phyloP scores from a whole-genome alignment of 129 eudicot species.

The Lactuca sativa region DNA sequence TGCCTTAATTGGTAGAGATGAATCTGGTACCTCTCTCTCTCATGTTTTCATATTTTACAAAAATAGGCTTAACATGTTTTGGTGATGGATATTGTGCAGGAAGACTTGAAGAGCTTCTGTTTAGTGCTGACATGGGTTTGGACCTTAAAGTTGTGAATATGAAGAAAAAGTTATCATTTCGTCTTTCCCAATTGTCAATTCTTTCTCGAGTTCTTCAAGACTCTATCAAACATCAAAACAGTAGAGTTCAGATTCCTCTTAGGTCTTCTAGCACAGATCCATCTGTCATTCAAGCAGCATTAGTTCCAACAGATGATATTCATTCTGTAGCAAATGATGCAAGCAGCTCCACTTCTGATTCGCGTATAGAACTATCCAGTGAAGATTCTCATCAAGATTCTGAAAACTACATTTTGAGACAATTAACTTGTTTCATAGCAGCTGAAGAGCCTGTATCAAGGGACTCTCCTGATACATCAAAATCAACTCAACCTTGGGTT shows the following conservation, averaged over 20 bases:
- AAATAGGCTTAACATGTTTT: slow-evolving; percentile 18
- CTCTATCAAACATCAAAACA: slow-evolving; percentile 37
- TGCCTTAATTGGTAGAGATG: slow-evolving; percentile 56
- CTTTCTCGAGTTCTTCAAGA: slow-evolving; percentile 55
- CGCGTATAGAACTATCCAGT: slow-evolving; percentile 1
- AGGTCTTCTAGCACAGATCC: slow-evolving; percentile 35
- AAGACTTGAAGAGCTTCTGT: slow-evolving; percentile 61
- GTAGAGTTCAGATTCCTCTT: slow-evolving; percentile 47
- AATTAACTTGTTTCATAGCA: slow-evolving; percentile 46
- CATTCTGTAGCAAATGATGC: slow-evolving; percentile 35
- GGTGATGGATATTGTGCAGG: slow-evolving; percentile 52
- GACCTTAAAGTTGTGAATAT: slow-evolving; percentile 40
- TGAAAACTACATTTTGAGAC: slow-evolving; percentile 58
- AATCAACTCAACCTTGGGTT: slow-evolving; percentile 52
- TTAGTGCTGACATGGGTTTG: slow-evolving; percentile 52
- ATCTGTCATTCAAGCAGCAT: slow-evolving; percentile 28
- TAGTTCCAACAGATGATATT: slow-evolving; percentile 30
- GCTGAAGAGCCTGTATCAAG: slow-evolving; percentile 53
- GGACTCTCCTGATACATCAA: slow-evolving; percentile 18
- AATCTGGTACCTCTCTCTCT: slow-evolving; percentile 49
- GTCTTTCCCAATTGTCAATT: slow-evolving; percentile 56
- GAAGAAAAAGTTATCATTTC: slow-evolving; percentile 47
- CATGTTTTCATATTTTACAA: slow-evolving; percentile 2
- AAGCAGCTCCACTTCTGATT: slow-evolving; percentile 43
- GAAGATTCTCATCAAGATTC: slow-evolving; percentile 32